Evolutionary conservation across 176 grass and related monocot genomes (phyloP), one percentile per base, ranked within the genome.

Genomic region (Juncus inflexus): DNA sequence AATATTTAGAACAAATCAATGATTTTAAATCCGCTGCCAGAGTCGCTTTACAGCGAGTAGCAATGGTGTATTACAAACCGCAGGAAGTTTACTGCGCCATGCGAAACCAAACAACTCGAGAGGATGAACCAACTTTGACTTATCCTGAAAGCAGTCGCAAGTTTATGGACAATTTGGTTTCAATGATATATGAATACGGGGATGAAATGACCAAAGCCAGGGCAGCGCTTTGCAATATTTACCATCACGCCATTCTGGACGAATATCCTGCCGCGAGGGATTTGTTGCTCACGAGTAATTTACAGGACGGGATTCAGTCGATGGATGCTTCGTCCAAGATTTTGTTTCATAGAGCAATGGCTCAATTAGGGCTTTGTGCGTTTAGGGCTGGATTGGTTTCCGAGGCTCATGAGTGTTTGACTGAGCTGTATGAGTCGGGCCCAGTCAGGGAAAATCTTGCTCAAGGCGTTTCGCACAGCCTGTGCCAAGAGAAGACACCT

Each of bases 71-170:
- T 83, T 92, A 92, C 66, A 92, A 92, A 58, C 89, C 84, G 64
- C 84, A 92, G 64, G 89, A 82, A 70, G 89, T 92, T 37, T 92
- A 92, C 74, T 78, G 87, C 77, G 84, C 89, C 55, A 88, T 92
- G 89, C 79, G 84, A 40, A 92, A 82, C 35, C 84, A 80, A 50
- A 45, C 5, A 4, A 45, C 42, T 45, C 52, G 67, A 2, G 62
- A 12, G 56, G 63, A 50, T 41, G 78, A 70, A 9, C 3, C 39
- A 68, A 87, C 74, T 51, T 80, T 84, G 78, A 80, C 89, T 12
- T 92, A 84, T 78, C 84, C 80, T 15, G 89, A 88, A 35, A 92
- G 84, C 39, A 53, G 84, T 49, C 81, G 89, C 63, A 9, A 35
- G 43, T 49, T 88, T 70, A 87, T 92, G 81, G 84, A 92, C 77